Evolutionary conservation across 768 basidiomycete genomes (phyloP).

Genomic region (Mrakia frigida): DNA sequence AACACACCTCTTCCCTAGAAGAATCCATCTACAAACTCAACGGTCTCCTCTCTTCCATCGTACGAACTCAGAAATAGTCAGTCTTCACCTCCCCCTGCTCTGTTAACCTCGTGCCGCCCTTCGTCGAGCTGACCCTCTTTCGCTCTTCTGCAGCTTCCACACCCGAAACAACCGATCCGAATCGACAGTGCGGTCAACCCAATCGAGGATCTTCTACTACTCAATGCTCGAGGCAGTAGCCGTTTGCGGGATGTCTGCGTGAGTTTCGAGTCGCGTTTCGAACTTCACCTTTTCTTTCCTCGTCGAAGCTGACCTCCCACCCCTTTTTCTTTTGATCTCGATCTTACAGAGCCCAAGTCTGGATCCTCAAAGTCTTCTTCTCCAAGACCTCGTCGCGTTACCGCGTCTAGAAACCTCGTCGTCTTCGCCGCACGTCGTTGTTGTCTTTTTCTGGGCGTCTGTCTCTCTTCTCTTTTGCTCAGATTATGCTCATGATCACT

Average conservation of each 20-base stretch:
- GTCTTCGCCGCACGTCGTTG: too few species aligned
- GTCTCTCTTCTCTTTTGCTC: too few species aligned
- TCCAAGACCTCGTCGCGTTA: conserved; percentile 57
- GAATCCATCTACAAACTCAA: conserved; percentile 91
- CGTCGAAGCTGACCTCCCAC: neutral
- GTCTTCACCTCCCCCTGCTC: conserved; percentile 42
- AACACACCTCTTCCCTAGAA: conserved; percentile 88
- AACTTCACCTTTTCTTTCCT: too few species aligned
- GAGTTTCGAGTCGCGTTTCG: conserved; percentile 41
- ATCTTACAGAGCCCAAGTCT: conserved; percentile 57
- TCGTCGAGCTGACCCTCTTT: conserved; percentile 1
- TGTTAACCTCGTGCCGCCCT: neutral
- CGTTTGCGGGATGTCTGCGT: conserved; percentile 83
- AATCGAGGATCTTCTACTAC: conserved; percentile 92
- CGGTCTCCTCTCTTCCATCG: conserved; percentile 79
- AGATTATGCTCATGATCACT: too few species aligned
- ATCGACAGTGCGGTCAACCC: conserved; percentile 81
- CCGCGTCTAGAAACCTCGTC: conserved; percentile 6
- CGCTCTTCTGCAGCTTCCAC: conserved; percentile 62
- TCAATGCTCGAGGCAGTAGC: conserved; percentile 71
- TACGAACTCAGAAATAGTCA: conserved; percentile 88
- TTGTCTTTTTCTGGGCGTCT: too few species aligned
- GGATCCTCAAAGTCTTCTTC: conserved; percentile 92
- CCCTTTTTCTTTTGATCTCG: neutral
- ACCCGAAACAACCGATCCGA: conserved; percentile 92